These are phyloP conservation scores for Corylus avellana DNA, from an alignment of 306 rosid species.

Conservation along the genomic window DNA sequence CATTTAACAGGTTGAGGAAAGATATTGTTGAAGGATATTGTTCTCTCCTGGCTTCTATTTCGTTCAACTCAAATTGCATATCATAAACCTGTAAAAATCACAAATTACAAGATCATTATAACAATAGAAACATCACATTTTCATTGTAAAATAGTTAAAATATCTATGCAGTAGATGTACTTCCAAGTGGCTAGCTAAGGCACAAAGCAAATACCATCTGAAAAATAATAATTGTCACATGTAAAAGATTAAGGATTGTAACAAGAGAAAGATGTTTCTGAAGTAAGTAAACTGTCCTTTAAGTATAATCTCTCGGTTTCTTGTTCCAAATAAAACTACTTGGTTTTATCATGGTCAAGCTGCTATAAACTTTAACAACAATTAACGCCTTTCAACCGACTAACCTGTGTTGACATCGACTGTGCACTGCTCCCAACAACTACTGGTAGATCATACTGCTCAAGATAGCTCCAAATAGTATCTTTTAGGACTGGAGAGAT, in stretches of 20 bases:
- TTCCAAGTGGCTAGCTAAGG: not conserved
- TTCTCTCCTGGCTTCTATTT: constrained; percentile 94
- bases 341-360: not conserved
- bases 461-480: constrained; percentile 89
- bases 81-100: constrained; percentile 79
- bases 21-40: constrained; percentile 95
- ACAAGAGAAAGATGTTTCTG: not conserved
- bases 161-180: not conserved
- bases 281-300: not conserved
- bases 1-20: constrained; percentile 86
- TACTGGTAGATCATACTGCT: constrained; percentile 95
- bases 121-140: not conserved
- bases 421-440: constrained; percentile 78
- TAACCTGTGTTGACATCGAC: constrained; percentile 69
- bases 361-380: not conserved
- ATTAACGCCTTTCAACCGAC: constrained; percentile 17
- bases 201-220: not conserved
- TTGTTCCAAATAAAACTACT: not conserved
- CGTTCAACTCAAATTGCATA: constrained; percentile 94
- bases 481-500: constrained; percentile 77
- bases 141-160: not conserved
- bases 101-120: constrained; percentile 23
- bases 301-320: not conserved
- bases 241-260: not conserved
- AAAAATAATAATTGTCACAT: not conserved